Evolutionary conservation across 2,329 filamentous ascomycete species (phyloP).

Genomic region (Colletotrichum truncatum): DNA sequence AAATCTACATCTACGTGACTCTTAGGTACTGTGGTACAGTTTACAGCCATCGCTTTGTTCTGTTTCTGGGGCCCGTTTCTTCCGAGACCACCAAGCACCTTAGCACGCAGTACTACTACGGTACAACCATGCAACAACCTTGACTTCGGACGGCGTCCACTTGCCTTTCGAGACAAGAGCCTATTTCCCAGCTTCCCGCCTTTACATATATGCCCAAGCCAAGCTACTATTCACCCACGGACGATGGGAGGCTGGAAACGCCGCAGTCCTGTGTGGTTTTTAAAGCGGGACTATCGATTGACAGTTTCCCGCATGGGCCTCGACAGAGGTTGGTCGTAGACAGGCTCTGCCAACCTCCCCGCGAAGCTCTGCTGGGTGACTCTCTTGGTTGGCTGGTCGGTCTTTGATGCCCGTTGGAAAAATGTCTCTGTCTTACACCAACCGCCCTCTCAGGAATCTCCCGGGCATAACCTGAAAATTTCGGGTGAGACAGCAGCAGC

Average conservation of each 20-base stretch:
- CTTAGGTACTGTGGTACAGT: neutral
- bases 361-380: neutral
- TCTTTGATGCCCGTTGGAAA: neutral
- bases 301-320: conserved; percentile 1
- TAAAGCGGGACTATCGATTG: neutral
- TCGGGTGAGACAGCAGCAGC: conserved; percentile 10
- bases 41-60: conserved; percentile 12
- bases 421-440: neutral
- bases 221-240: neutral
- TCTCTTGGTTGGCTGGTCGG: neutral
- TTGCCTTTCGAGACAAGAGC: neutral
- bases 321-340: no score
- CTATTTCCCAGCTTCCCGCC: neutral
- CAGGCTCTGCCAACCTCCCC: neutral
- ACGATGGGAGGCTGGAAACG: neutral
- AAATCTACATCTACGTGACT: neutral
- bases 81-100: conserved; percentile 8
- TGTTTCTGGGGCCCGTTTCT: conserved; percentile 18
- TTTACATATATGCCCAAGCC: neutral
- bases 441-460: neutral
- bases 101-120: neutral
- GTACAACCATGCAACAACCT: neutral
- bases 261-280: neutral
- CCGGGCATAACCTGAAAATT: neutral
- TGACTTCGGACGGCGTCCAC: neutral